A percentile compares a stretch with the other conserved stretches of the same genome.
phyloP scores from a whole-genome alignment of 768 basidiomycete genomes.

The Sarcomyxa edulis region DNA sequence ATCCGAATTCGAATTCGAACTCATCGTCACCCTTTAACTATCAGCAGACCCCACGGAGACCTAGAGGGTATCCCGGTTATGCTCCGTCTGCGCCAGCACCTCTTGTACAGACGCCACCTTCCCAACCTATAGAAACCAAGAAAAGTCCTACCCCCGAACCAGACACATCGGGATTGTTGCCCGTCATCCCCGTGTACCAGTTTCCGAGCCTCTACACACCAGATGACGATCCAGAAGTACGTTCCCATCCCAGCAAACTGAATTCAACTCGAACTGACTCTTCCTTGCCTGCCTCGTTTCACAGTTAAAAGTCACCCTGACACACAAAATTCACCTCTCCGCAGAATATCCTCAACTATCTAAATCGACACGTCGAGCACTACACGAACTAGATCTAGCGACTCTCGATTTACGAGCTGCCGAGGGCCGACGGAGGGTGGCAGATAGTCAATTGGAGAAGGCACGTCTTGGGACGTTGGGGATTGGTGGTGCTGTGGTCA shows the following conservation, averaged over 20 bases:
- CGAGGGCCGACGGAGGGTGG: conserved; percentile 51
- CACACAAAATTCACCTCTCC: conserved; percentile 33
- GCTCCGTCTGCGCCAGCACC: neutral
- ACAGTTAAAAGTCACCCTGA: no score
- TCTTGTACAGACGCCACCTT: conserved; percentile 2
- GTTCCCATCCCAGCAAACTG: no score
- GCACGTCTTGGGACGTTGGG: conserved; percentile 60
- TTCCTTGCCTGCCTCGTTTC: no score
- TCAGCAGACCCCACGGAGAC: neutral
- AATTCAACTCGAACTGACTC: no score
- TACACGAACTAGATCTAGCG: conserved; percentile 59
- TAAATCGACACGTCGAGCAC: conserved; percentile 41
- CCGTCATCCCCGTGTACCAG: no score
- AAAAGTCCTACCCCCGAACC: no score
- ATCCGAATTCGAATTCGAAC: no score
- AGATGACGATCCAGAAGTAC: no score
- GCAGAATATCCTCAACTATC: conserved; percentile 31
- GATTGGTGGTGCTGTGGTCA: conserved; percentile 43
- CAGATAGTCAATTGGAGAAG: conserved; percentile 55
- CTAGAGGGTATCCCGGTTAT: neutral
- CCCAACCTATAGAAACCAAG: no score
- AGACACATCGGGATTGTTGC: no score
- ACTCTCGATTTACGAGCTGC: conserved; percentile 55
- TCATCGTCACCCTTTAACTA: neutral
- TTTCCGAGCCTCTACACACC: no score